A percentile compares a stretch with the other conserved stretches of the same genome.
Evolutionary conservation across 495 filamentous ascomycete species (phyloP).

Genomic region (Neurospora sp.): DNA sequence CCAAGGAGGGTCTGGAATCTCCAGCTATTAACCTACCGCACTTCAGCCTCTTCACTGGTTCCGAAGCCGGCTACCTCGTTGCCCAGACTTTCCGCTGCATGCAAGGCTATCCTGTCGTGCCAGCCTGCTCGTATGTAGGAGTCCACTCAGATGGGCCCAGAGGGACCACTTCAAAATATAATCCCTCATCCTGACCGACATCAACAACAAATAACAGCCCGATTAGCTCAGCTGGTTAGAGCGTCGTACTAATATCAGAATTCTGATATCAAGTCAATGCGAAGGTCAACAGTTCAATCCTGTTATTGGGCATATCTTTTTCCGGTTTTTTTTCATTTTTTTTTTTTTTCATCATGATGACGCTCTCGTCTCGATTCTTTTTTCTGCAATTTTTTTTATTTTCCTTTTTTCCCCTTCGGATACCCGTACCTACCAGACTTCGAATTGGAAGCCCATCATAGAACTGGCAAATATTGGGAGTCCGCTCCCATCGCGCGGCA

Average conservation of each 20-base stretch:
- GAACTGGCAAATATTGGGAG: background rate
- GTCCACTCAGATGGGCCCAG: background rate
- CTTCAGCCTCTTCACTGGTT: too few relatives aligned
- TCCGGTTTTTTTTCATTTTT: background rate
- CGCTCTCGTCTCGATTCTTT: background rate
- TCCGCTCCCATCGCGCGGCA: background rate
- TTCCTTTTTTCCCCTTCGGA: background rate
- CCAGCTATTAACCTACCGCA: too few relatives aligned
- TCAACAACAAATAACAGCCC: background rate
- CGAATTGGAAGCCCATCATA: background rate
- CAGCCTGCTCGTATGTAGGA: too few relatives aligned
- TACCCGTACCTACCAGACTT: background rate
- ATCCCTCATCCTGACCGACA: background rate
- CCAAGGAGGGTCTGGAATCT: too few relatives aligned
- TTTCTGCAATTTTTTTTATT: background rate
- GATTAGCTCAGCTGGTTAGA: conserved; percentile 1
- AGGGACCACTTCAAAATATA: background rate
- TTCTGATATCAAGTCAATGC: background rate
- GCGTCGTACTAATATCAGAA: background rate
- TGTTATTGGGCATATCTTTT: background rate
- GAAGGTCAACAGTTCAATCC: background rate
- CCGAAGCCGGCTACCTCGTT: too few relatives aligned
- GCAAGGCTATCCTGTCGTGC: too few relatives aligned
- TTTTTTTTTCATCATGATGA: background rate
- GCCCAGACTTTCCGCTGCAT: too few relatives aligned